Evolutionary conservation across 2,329 filamentous ascomycete genomes (phyloP).

Genomic region (Fusarium falciforme): DNA sequence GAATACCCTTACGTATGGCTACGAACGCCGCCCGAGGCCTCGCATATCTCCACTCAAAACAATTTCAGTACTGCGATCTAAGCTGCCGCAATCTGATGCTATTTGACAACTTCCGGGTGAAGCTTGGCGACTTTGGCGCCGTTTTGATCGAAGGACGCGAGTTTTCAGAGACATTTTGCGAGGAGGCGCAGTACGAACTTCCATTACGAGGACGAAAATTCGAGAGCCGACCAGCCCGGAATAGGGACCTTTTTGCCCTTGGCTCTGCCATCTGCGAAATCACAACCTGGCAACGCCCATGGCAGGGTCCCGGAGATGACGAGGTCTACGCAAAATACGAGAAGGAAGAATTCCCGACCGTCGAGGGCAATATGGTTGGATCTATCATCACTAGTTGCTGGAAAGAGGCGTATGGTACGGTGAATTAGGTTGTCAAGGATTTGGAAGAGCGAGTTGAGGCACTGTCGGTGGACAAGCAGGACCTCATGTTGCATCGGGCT

Average conservation of each 20-base stretch:
- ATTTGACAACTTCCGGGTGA: constrained; percentile 2
- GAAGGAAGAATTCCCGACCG: not conserved
- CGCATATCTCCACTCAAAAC: not conserved
- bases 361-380: not conserved
- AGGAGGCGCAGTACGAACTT: constrained; percentile 1
- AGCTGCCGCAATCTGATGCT: constrained; percentile 9
- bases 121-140: constrained; percentile 8
- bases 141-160: not conserved
- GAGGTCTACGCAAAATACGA: not conserved
- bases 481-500: not conserved
- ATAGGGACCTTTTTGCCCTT: constrained; percentile 6
- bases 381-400: not conserved
- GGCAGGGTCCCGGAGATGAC: not conserved
- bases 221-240: not conserved
- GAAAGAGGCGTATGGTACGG: not conserved
- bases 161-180: not conserved
- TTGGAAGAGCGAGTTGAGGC: not conserved
- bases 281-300: not conserved
- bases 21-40: not conserved
- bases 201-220: not conserved
- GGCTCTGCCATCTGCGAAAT: constrained; percentile 10
- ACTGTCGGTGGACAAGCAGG: not conserved
- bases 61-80: not conserved
- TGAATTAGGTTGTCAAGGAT: not conserved
- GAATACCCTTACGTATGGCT: not conserved